Percentiles rank a stretch among this genome's conserved stretches.
Evolutionary conservation across 129 eudicot genomes (phyloP).

Genomic region (Flaveria ramosissima): DNA sequence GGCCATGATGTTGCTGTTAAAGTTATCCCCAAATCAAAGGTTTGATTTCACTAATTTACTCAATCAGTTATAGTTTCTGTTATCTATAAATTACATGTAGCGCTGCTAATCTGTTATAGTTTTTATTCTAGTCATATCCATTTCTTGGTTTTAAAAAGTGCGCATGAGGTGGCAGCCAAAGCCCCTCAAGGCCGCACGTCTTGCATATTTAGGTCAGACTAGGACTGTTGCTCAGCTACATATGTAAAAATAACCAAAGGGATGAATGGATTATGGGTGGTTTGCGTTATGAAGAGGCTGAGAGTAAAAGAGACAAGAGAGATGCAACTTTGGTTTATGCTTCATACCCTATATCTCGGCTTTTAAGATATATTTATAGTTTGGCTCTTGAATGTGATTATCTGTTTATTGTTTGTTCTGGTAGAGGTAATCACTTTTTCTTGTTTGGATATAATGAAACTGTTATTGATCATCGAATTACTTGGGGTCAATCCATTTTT

Average conservation of each 20-base stretch:
- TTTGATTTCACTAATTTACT: conserved; percentile 31
- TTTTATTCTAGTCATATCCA: neutral
- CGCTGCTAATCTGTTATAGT: conserved; percentile 11
- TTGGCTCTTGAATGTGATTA: neutral
- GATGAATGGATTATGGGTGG: neutral
- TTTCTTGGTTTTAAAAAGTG: neutral
- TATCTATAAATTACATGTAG: neutral
- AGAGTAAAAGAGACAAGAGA: neutral
- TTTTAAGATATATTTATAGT: neutral
- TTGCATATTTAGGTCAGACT: neutral
- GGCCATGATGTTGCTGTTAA: conserved; percentile 98
- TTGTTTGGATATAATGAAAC: neutral
- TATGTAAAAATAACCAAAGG: neutral
- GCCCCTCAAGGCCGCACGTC: too few relatives aligned
- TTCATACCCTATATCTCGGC: too few relatives aligned
- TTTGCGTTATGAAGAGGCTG: neutral
- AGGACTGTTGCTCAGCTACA: neutral
- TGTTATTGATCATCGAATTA: neutral
- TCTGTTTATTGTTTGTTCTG: neutral
- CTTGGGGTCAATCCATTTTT: neutral
- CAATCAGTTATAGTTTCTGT: neutral
- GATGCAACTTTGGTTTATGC: neutral
- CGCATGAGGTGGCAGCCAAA: neutral
- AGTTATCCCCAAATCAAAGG: conserved; percentile 98
- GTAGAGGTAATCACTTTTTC: neutral